Percentiles rank a stretch among this genome's conserved stretches.
These are phyloP conservation scores for Cantharellus cinnabarinus DNA, from an alignment of 768 basidiomycete species.

Conservation along the genomic window DNA sequence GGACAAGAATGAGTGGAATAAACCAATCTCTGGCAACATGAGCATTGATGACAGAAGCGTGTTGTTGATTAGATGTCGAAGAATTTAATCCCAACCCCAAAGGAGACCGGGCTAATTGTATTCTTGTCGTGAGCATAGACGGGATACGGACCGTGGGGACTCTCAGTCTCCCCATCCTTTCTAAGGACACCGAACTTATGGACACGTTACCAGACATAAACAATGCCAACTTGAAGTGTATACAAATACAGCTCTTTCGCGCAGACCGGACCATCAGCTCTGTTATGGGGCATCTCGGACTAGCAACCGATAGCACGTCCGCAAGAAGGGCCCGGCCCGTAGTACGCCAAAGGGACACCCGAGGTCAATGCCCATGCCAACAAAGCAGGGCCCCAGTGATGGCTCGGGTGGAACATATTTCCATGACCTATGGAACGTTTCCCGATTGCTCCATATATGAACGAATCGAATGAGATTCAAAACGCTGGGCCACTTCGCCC, in stretches of 20 bases:
- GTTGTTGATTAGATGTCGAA: background rate
- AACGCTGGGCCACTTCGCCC: constrained; percentile 47
- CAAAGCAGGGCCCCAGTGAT: constrained; percentile 59
- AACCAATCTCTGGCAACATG: no score
- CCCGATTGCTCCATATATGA: constrained; percentile 40
- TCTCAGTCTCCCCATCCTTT: constrained; percentile 39
- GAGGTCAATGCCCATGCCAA: constrained; percentile 59
- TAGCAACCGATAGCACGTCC: constrained; percentile 40
- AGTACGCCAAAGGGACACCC: constrained; percentile 43
- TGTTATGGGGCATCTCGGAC: constrained; percentile 52
- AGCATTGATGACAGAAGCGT: background rate
- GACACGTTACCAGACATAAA: background rate
- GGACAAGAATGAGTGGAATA: no score
- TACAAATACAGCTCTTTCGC: constrained; percentile 31
- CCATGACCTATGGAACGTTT: constrained; percentile 44
- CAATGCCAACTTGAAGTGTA: constrained; percentile 26
- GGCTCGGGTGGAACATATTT: constrained; percentile 68
- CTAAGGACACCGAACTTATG: background rate
- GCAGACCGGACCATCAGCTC: constrained; percentile 50
- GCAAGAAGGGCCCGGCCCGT: constrained; percentile 33
- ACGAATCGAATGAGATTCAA: constrained; percentile 48
- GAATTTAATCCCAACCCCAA: background rate
- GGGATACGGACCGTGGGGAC: constrained; percentile 13
- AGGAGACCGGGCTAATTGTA: background rate
- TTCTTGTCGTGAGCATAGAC: background rate